phyloP scores from a whole-genome alignment of 768 basidiomycete species.

The Amanita rimosa region DNA sequence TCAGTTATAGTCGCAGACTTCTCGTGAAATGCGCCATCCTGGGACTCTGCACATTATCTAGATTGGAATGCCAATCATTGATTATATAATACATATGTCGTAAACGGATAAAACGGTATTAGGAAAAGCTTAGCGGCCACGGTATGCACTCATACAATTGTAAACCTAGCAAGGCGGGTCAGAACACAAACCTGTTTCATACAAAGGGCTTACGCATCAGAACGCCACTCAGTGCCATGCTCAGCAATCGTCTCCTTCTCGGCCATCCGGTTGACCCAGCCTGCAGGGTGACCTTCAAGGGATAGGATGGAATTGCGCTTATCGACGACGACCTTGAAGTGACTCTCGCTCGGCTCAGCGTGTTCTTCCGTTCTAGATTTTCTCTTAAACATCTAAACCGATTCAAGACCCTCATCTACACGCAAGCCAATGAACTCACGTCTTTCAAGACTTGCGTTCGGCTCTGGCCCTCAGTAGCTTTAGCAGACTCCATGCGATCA shows the following conservation, averaged over 20 bases:
- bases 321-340: constrained; percentile 69
- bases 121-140: not conserved
- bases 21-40: no score
- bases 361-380: constrained; percentile 31
- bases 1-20: no score
- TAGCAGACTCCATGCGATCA: constrained; percentile 62
- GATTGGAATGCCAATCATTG: not conserved
- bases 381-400: constrained; percentile 42
- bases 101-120: not conserved
- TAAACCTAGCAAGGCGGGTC: not conserved
- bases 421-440: constrained; percentile 21
- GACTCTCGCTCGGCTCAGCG: constrained; percentile 13
- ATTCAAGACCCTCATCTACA: not conserved
- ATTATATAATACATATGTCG: not conserved
- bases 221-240: constrained; percentile 27
- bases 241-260: constrained; percentile 25
- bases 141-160: not conserved
- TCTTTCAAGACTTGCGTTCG: constrained; percentile 45
- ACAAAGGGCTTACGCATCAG: constrained; percentile 26
- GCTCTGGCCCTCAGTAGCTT: constrained; percentile 22
- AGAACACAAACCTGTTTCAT: not conserved
- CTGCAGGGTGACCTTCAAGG: constrained; percentile 50
- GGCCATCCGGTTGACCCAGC: constrained; percentile 56
- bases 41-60: no score
- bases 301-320: constrained; percentile 62